Conservation (phyloP, 371 early-diverging fungal species). For the Circinella umbellata region DNA sequence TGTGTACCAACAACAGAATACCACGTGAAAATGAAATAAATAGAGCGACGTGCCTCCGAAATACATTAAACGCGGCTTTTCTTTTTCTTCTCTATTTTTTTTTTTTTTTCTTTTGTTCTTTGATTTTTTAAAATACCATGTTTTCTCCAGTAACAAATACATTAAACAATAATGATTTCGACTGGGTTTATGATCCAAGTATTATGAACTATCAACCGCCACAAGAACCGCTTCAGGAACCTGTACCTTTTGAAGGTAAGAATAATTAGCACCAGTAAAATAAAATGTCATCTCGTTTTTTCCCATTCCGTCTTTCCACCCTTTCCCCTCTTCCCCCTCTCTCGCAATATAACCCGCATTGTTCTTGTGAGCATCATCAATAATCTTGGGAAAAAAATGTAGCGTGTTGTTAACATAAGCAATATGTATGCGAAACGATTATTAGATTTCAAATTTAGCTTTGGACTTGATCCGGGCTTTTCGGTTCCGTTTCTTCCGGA, state of each 20-base stretch:
- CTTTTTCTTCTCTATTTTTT: not conserved
- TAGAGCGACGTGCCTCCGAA: not conserved
- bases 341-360: too few relatives aligned
- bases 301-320: too few relatives aligned
- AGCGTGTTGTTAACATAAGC: too few relatives aligned
- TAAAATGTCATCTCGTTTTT: not conserved
- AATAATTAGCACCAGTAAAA: not conserved
- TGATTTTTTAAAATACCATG: conserved; percentile 3
- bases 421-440: not conserved
- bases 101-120: not conserved
- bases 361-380: too few relatives aligned
- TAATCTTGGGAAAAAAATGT: too few relatives aligned
- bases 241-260: conserved; percentile 52
- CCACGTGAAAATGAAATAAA: conserved; percentile 8
- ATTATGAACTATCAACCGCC: conserved; percentile 22
- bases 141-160: conserved; percentile 15
- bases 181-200: conserved; percentile 10
- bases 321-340: too few relatives aligned
- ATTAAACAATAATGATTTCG: conserved; percentile 8
- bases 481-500: conserved; percentile 42
- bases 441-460: conserved; percentile 49
- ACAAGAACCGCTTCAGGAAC: conserved; percentile 36
- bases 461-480: conserved; percentile 53
- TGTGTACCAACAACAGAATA: not conserved
- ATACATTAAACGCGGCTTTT: not conserved